Conservation (phyloP, 805 yeast species). For the Starmerella roubikii region DNA sequence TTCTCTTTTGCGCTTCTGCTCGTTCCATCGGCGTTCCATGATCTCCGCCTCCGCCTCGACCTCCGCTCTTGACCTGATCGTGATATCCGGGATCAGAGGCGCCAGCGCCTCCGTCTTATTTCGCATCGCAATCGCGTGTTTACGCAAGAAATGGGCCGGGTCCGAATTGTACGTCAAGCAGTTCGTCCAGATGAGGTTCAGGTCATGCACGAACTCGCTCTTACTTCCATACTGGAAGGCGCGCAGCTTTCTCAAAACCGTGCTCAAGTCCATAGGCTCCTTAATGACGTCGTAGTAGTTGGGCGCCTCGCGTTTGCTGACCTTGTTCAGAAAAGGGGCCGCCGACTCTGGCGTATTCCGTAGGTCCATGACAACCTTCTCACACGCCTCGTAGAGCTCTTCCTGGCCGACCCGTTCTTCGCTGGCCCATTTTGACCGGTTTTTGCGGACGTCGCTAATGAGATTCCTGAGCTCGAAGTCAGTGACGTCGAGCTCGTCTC, state of each 20-base stretch:
- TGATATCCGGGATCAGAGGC: constrained; percentile 82
- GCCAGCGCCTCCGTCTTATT: constrained; percentile 62
- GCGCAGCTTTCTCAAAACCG: constrained; percentile 82
- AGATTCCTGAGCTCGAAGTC: constrained; percentile 75
- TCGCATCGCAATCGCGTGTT: constrained; percentile 93
- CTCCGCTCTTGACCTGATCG: constrained; percentile 40
- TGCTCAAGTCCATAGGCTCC: constrained; percentile 91
- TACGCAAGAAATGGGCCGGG: constrained; percentile 80
- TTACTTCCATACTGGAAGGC: constrained; percentile 70
- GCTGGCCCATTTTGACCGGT: constrained; percentile 94
- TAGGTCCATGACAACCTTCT: constrained; percentile 78
- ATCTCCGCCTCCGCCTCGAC: constrained; percentile 30
- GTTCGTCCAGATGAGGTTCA: constrained; percentile 90
- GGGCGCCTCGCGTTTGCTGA: constrained; percentile 96
- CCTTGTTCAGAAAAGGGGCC: constrained; percentile 87
- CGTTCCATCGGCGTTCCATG: constrained; percentile 8
- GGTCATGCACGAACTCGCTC: constrained; percentile 83
- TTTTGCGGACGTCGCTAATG: constrained; percentile 84
- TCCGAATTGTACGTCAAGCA: constrained; percentile 89
- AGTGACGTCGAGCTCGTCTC: constrained; percentile 57
- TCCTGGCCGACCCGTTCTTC: constrained; percentile 95
- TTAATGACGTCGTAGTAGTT: constrained; percentile 83
- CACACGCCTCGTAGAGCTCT: constrained; percentile 94
- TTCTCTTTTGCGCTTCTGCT: constrained; percentile 1
- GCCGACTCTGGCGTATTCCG: constrained; percentile 93